Evolutionary conservation across 2,329 filamentous ascomycete species (phyloP).

Genomic region (Lizonia empirigonia): DNA sequence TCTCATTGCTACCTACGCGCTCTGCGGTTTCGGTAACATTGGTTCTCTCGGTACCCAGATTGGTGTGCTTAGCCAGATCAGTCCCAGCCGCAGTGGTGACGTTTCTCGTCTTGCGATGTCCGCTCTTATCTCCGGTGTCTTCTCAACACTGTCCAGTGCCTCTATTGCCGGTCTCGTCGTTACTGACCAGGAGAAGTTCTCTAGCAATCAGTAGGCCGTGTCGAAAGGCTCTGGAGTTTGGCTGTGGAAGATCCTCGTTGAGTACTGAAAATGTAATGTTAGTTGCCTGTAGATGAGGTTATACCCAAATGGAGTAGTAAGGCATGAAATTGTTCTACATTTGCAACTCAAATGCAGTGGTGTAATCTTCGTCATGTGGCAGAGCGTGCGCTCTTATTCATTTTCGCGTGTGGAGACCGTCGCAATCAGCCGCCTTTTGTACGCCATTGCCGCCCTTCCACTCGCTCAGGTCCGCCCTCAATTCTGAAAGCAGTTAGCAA

Average conservation of each 20-base stretch:
- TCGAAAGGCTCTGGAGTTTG: slow-evolving; percentile 2
- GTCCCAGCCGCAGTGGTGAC: slow-evolving; percentile 74
- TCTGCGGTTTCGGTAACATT: slow-evolving; percentile 79
- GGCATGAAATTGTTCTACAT: slow-evolving; percentile 6
- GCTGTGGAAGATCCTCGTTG: slow-evolving; percentile 1
- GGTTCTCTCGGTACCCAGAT: slow-evolving; percentile 89
- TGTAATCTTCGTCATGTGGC: neutral
- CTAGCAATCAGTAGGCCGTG: slow-evolving; percentile 21
- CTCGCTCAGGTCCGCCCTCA: slow-evolving; percentile 3
- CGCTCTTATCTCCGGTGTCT: slow-evolving; percentile 76
- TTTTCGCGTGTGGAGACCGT: slow-evolving; percentile 5
- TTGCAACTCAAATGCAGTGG: neutral
- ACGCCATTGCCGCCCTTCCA: slow-evolving; percentile 15
- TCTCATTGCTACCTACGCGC: slow-evolving; percentile 83
- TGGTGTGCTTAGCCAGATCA: slow-evolving; percentile 81
- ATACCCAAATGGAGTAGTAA: slow-evolving; percentile 16
- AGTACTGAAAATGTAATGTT: slow-evolving; percentile 17
- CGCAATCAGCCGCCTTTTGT: slow-evolving; percentile 15
- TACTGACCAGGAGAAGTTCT: slow-evolving; percentile 40
- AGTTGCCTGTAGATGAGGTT: slow-evolving; percentile 15
- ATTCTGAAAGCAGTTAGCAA: slow-evolving; percentile 16
- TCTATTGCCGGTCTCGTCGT: slow-evolving; percentile 63
- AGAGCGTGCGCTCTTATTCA: slow-evolving; percentile 13
- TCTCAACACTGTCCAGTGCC: slow-evolving; percentile 80
- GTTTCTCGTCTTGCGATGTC: slow-evolving; percentile 77